Evolutionary conservation across 106 monocot species (phyloP), one percentile per base, ranked within the genome.

Genomic region (Platanthera zijinensis): DNA sequence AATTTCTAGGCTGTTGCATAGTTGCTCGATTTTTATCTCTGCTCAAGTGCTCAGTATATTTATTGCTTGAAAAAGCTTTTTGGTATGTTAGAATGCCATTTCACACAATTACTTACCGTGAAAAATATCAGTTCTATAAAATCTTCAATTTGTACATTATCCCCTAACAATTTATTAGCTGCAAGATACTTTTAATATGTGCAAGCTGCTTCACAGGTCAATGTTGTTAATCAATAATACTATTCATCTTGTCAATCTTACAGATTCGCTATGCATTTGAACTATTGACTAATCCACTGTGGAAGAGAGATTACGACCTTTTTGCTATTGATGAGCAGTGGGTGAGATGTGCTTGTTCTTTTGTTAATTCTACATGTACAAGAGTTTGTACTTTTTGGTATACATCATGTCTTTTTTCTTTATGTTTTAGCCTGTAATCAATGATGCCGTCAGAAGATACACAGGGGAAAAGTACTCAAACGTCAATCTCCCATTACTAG

Each of bases 241-340:
- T 50, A 8, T 21, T 72, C 18, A 51, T 72, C 8, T 7, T 25
- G 62, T 50, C 52, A 11, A 8, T 79, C 52, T 76, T 89, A 78
- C 83, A 97, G 97, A 80, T 86, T 72, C 91, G 91, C 57, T 91
- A 97, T 89, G 89, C 93, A 67, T 94, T 80, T 80, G 97, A 97
- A 51, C 74, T 97, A n/a, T 84, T 94, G 82, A 85, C 83, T 21
- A 86, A 93, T 89, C 94, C 91, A 30, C 12, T 85, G 61, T 89
- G 85, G 89, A 97, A 97, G 83, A 89, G 91, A 83, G 89, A 97
- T 66, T 97, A 97, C 82, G 97, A 97, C 56, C 74, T 78, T 70
- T 97, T 94, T 66, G 78, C 86, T 57, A 85, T 97, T 77, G 97
- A 97, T 76, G 94, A 97, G 51, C 89, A 97, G 3, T 68, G 70